phyloP scores from a whole-genome alignment of 139 green algal genomes.

The Desmodesmus armatus region DNA sequence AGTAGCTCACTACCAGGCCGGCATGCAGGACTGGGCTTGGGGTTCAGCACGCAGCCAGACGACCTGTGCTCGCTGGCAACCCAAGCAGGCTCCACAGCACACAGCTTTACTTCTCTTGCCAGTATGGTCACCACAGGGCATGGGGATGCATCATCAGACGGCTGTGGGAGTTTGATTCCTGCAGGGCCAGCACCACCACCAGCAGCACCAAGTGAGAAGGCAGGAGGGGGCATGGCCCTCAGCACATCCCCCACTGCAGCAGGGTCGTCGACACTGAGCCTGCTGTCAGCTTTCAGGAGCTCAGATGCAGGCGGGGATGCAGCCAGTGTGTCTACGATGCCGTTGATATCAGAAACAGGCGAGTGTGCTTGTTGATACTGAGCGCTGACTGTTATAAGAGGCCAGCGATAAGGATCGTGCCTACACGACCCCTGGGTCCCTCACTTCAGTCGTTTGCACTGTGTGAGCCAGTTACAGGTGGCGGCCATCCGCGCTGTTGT shows the following conservation, averaged over 20 bases:
- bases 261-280: neutral
- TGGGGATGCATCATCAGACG: slow-evolving; percentile 9
- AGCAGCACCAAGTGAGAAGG: slow-evolving; percentile 5
- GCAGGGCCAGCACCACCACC: neutral
- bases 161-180: neutral
- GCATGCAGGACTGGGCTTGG: too few species aligned
- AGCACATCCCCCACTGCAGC: neutral
- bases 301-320: slow-evolving; percentile 23
- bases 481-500: too few species aligned
- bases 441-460: too few species aligned
- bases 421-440: too few species aligned
- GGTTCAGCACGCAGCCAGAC: neutral
- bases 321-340: slow-evolving; percentile 12
- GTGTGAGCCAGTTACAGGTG: too few species aligned
- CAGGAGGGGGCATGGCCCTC: neutral
- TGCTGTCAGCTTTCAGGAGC: neutral
- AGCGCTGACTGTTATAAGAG: too few species aligned
- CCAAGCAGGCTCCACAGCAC: slow-evolving; percentile 12
- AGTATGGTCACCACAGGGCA: slow-evolving; percentile 25
- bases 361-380: too few species aligned
- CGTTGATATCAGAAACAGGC: slow-evolving; percentile 21
- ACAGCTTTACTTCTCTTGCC: slow-evolving; percentile 24
- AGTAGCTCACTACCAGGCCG: neutral
- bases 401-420: too few species aligned
- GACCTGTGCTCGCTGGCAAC: neutral